Conservation (phyloP, 352 stramenopile genomes). For the Pythium sp. region DNA sequence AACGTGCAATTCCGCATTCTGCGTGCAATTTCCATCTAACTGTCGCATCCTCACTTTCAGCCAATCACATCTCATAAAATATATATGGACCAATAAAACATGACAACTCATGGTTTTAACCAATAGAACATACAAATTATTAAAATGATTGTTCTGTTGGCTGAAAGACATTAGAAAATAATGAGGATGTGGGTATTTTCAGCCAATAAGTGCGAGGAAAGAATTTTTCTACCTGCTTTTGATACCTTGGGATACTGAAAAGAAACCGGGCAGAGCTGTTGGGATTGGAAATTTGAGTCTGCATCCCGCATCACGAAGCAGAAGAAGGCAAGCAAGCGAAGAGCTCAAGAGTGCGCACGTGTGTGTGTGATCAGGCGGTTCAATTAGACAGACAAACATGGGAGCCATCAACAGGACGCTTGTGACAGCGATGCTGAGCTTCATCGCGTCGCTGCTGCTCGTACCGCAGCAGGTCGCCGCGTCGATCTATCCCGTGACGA, state of each 20-base stretch:
- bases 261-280: not conserved
- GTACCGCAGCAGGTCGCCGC: conserved; percentile 16
- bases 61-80: conserved; percentile 11
- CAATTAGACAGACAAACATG: not conserved
- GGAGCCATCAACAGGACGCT: not conserved
- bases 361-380: not conserved
- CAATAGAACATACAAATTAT: not conserved
- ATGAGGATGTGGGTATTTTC: conserved; percentile 3
- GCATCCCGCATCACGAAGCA: not conserved
- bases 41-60: conserved; percentile 33
- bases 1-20: not conserved
- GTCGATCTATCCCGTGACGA: conserved; percentile 74
- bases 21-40: conserved; percentile 17
- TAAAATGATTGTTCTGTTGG: no score
- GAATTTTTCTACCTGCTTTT: not conserved
- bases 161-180: not conserved
- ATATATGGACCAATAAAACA: conserved; percentile 17
- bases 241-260: conserved; percentile 5
- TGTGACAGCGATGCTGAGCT: not conserved
- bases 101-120: not conserved
- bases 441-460: not conserved
- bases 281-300: not conserved
- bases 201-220: conserved; percentile 6
- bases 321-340: not conserved
- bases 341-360: not conserved